Evolutionary conservation across 2,329 filamentous ascomycete genomes (phyloP).

Genomic region (Penicillium sp.): DNA sequence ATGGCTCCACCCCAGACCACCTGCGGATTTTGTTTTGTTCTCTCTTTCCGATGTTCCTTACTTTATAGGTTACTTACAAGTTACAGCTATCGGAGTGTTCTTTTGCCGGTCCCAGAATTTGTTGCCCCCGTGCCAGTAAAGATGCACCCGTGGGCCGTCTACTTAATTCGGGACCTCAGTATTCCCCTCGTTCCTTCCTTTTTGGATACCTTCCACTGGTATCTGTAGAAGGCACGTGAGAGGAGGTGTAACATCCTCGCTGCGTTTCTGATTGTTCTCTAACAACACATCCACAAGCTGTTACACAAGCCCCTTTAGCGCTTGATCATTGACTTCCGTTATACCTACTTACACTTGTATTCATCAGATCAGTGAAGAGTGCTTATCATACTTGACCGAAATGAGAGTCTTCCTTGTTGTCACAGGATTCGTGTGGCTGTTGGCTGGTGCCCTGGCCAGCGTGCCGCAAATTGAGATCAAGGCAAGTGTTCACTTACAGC

Average conservation of each 20-base stretch:
- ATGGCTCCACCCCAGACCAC: background rate
- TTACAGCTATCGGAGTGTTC: too few relatives aligned
- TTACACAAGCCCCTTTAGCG: background rate
- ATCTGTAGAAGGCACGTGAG: background rate
- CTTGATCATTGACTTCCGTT: background rate
- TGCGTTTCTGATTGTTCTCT: background rate
- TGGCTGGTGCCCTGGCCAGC: background rate
- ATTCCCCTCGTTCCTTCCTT: conserved; percentile 1
- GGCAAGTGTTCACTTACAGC: background rate
- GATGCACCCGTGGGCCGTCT: too few relatives aligned
- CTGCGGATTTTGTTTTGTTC: too few relatives aligned
- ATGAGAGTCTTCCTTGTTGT: background rate
- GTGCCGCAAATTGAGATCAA: conserved; percentile 8
- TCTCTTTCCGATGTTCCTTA: too few relatives aligned
- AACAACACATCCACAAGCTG: background rate
- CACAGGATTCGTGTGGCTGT: background rate
- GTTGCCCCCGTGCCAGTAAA: too few relatives aligned
- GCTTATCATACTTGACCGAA: background rate
- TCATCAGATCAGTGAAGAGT: background rate
- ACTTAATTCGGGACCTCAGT: too few relatives aligned
- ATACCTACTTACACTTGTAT: background rate
- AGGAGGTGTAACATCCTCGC: too few relatives aligned
- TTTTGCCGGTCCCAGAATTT: too few relatives aligned
- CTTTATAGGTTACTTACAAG: too few relatives aligned
- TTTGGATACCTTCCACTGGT: background rate